phyloP scores from a whole-genome alignment of 257 asterid genomes.

The Ehretia macrophylla region DNA sequence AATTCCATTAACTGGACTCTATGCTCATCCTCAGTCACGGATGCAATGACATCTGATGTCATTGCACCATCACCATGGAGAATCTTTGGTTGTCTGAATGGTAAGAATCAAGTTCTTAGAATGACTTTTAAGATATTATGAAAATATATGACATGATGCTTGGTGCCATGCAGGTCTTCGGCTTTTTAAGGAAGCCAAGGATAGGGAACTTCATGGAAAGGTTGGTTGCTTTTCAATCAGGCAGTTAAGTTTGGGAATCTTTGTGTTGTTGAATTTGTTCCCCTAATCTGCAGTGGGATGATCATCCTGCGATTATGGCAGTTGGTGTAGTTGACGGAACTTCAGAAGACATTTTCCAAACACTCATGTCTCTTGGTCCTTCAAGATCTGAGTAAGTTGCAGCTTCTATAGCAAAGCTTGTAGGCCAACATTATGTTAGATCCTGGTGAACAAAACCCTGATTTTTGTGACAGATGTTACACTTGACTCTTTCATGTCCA shows the following conservation, averaged over 20 bases:
- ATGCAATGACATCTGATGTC: constrained; percentile 75
- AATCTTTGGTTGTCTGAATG: constrained; percentile 91
- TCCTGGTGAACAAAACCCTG: no score
- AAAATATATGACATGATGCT: constrained; percentile 11
- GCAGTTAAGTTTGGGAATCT: constrained; percentile 7
- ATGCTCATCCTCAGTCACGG: constrained; percentile 62
- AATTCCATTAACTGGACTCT: constrained; percentile 72
- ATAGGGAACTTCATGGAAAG: constrained; percentile 63
- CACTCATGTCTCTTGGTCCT: constrained; percentile 76
- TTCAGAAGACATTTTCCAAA: constrained; percentile 76
- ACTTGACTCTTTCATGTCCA: no score
- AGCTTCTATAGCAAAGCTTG: background rate
- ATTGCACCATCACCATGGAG: constrained; percentile 97
- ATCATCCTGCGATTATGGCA: constrained; percentile 96
- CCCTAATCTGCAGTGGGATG: constrained; percentile 57
- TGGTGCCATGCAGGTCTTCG: constrained; percentile 62
- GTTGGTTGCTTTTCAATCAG: constrained; percentile 36
- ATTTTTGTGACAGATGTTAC: no score
- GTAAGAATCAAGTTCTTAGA: constrained; percentile 34
- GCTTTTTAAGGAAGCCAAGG: constrained; percentile 89
- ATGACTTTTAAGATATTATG: background rate
- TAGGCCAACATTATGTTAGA: background rate
- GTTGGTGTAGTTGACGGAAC: constrained; percentile 75
- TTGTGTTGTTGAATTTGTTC: constrained; percentile 12
- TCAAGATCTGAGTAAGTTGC: constrained; percentile 88